A percentile compares a stretch with the other conserved stretches of the same genome.
Conservation (phyloP, 306 rosid species). For the Sicyos edulis region DNA sequence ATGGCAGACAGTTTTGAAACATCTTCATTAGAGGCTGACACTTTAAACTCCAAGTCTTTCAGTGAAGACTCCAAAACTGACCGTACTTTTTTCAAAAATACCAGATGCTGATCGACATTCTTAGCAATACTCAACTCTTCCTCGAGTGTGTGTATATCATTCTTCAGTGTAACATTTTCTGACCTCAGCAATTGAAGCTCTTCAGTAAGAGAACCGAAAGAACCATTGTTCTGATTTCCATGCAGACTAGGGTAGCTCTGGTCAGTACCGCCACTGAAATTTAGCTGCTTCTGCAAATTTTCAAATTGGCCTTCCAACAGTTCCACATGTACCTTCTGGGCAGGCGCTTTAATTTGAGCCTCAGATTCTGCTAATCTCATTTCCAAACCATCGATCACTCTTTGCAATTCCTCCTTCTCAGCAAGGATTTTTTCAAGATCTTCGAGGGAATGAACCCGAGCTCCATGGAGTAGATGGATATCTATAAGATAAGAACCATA, state of each 20-base stretch:
- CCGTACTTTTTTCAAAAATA: conserved; percentile 63
- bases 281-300: conserved; percentile 45
- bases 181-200: conserved; percentile 61
- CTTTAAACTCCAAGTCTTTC: too few relatives aligned
- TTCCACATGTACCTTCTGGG: conserved; percentile 59
- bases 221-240: neutral
- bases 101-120: conserved; percentile 49
- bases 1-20: conserved; percentile 40
- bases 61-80: conserved; percentile 49
- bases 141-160: conserved; percentile 48
- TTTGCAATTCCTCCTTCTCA: conserved; percentile 72
- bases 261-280: conserved; percentile 33
- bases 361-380: conserved; percentile 74
- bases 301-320: conserved; percentile 56
- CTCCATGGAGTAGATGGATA: conserved; percentile 69
- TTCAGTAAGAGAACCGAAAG: conserved; percentile 30
- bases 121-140: conserved; percentile 45
- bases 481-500: conserved; percentile 37
- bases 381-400: conserved; percentile 59
- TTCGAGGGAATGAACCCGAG: conserved; percentile 62
- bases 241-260: conserved; percentile 26
- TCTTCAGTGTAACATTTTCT: conserved; percentile 60
- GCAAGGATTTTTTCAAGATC: conserved; percentile 65
- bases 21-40: too few relatives aligned
- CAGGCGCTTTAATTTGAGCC: conserved; percentile 48